Evolutionary conservation across 805 yeast species (phyloP).

Genomic region (Suhomyces emberorum): DNA sequence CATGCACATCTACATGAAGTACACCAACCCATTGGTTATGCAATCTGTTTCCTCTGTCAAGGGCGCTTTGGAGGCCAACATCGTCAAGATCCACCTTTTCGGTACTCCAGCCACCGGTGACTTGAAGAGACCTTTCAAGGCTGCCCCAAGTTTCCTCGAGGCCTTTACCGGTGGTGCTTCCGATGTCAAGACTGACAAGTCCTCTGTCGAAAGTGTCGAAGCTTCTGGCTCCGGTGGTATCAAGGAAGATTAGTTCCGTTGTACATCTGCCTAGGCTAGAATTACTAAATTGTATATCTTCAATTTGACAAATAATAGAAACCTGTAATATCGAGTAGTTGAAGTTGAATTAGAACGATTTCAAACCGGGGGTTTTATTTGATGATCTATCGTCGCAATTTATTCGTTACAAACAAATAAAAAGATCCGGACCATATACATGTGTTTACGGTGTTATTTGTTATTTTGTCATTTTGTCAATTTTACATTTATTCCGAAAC

Average conservation of each 20-base stretch:
- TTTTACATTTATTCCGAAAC: too few species aligned
- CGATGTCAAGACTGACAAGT: constrained; percentile 78
- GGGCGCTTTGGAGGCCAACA: constrained; percentile 83
- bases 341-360: too few species aligned
- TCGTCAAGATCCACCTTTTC: constrained; percentile 86
- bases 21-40: constrained; percentile 94
- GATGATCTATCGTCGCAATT: too few species aligned
- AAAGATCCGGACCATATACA: too few species aligned
- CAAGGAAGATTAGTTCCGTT: constrained; percentile 74
- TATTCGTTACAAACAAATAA: too few species aligned
- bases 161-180: constrained; percentile 61
- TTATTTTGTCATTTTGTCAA: too few species aligned
- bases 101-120: constrained; percentile 83
- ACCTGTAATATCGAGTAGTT: too few species aligned
- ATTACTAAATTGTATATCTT: too few species aligned
- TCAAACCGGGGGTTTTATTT: too few species aligned
- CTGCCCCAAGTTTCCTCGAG: constrained; percentile 50
- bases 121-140: constrained; percentile 94
- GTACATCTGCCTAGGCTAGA: too few species aligned
- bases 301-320: too few species aligned
- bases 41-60: constrained; percentile 90
- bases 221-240: constrained; percentile 82
- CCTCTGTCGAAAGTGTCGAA: constrained; percentile 81
- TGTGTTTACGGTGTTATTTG: too few species aligned
- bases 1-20: constrained; percentile 97